These are phyloP conservation scores for Inonotus obliquus DNA, from an alignment of 1,284 basidiomycete genomes.

Conservation along the genomic window DNA sequence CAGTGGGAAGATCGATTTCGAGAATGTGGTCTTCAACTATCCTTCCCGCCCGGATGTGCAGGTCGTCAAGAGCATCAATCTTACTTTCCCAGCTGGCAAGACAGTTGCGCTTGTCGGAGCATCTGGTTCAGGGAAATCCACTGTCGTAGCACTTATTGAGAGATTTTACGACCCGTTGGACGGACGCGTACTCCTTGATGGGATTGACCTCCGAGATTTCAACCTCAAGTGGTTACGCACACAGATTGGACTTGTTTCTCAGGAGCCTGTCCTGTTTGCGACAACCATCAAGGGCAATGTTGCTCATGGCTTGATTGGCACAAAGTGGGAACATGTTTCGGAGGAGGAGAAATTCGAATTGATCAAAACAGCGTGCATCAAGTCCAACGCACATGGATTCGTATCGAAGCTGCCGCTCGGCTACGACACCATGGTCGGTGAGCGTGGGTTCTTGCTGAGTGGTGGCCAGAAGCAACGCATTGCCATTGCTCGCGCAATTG, in stretches of 20 bases:
- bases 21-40: conserved; percentile 84
- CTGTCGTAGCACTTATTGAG: conserved; percentile 74
- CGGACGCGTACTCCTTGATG: conserved; percentile 78
- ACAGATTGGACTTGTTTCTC: conserved; percentile 87
- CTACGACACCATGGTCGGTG: conserved; percentile 91
- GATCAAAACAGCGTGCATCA: conserved; percentile 84
- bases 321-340: conserved; percentile 59
- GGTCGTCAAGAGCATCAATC: conserved; percentile 71
- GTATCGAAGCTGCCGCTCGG: conserved; percentile 80
- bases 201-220: conserved; percentile 68
- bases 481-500: conserved; percentile 90
- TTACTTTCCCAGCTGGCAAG: conserved; percentile 72
- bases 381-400: conserved; percentile 91
- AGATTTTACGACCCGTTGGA: conserved; percentile 84
- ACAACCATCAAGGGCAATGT: conserved; percentile 79
- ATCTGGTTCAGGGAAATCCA: conserved; percentile 87
- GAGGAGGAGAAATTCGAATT: conserved; percentile 76
- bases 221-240: conserved; percentile 87
- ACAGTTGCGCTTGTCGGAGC: conserved; percentile 89
- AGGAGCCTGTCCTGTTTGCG: conserved; percentile 87
- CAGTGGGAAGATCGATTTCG: conserved; percentile 71
- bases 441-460: conserved; percentile 86
- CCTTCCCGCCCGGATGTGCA: conserved; percentile 84
- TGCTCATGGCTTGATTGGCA: conserved; percentile 86
- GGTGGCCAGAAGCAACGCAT: conserved; percentile 93